Base-by-base conservation (phyloP, 371 early-diverging fungal genomes). In the Rhizomucor pusillus region DNA sequence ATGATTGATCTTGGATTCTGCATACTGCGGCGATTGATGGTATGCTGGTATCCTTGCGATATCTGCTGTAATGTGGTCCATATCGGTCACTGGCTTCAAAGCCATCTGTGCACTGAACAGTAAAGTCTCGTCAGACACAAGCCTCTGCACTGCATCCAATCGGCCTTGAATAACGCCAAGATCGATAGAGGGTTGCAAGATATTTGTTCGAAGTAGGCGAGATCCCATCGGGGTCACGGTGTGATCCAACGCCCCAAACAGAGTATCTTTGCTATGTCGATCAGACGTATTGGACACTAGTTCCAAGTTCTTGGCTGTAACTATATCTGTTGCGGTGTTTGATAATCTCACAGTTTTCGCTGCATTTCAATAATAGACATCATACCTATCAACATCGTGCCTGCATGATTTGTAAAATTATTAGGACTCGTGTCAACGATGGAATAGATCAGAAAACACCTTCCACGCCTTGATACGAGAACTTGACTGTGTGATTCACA, bases 191-290 rank as follows among this genome's bases (percentile, higher is more conserved):
- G 93, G 93, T 49, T 90, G 90, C 9, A 93, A 56, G 16, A 92
- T 80, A 54, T 82, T 90, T 34, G 75, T 80, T 4, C 90, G 80
- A 39, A 93, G 74, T 4, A 90, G 58, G 1, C 91, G 85, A 2
- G 81, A 75, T 1, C 91, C 91, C 90, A 89, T 89, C 0, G 83
- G 72, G 1, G 91, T 90, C 1, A 51, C 18, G 0, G 90, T 89
- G 14, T 79, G 68, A 56, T 87, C 79, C 12, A 90, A 50, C 1
- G 82, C 66, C 5, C 67, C 67, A 54, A 78, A 79, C 0, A 91
- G 71, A 0, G 86, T 80, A 14, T 77, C 61, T 22, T 65, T 69
- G 29, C 69, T 75, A 11, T 56, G 49, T 14, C 34, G 50, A 18
- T 66, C 62, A 22, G 63, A 51, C 24, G 59, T 71, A 10, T 57